Evolutionary conservation across 441 rosid species (phyloP).

Genomic region (Adansonia rubrostipa): DNA sequence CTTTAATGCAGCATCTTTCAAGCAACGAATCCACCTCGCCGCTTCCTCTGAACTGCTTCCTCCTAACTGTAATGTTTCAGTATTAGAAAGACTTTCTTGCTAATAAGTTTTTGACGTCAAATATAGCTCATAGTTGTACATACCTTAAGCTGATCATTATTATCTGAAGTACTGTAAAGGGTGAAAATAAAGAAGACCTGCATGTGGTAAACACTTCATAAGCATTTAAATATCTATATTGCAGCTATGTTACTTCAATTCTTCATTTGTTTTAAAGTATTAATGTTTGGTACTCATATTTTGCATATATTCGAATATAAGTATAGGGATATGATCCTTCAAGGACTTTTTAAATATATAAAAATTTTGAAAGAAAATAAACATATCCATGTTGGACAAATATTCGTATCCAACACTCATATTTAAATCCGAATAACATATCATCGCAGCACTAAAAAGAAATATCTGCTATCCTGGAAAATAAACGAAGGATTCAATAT

Average conservation of each 20-base stretch:
- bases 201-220: conserved; percentile 30
- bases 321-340: too few relatives aligned
- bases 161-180: conserved; percentile 70
- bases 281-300: too few relatives aligned
- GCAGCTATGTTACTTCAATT: too few relatives aligned
- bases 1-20: conserved; percentile 78
- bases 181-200: conserved; percentile 91
- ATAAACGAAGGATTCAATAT: background rate
- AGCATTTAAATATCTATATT: conserved; percentile 12
- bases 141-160: conserved; percentile 85
- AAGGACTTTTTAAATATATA: too few relatives aligned
- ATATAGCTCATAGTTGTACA: background rate
- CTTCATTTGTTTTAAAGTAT: too few relatives aligned
- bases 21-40: conserved; percentile 78
- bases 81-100: conserved; percentile 17
- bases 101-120: background rate
- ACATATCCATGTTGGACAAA: too few relatives aligned
- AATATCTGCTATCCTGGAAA: conserved; percentile 15
- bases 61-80: conserved; percentile 60
- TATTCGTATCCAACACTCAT: too few relatives aligned
- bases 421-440: too few relatives aligned
- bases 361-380: too few relatives aligned
- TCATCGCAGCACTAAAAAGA: background rate
- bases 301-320: too few relatives aligned
- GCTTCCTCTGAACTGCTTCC: conserved; percentile 96